Evolutionary conservation across 345 rosid genomes (phyloP).

Genomic region (Citrus sp.): DNA sequence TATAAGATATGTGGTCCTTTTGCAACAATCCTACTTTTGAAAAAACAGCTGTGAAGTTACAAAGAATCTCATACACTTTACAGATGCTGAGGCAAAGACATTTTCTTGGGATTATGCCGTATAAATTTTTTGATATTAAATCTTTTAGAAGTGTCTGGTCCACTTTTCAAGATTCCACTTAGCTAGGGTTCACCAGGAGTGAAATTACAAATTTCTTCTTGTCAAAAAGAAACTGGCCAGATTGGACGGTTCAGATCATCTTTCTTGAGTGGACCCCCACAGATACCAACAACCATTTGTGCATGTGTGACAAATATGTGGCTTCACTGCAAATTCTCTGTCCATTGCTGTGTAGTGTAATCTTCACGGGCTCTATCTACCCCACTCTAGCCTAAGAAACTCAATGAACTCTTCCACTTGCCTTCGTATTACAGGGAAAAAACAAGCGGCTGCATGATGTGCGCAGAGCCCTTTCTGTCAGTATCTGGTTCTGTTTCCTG

Average conservation of each 20-base stretch:
- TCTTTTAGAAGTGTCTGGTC: neutral
- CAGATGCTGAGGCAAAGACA: neutral
- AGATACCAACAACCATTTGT: constrained; percentile 1
- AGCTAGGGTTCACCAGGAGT: neutral
- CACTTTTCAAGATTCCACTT: neutral
- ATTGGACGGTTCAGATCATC: constrained; percentile 12
- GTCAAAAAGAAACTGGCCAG: neutral
- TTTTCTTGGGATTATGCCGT: neutral
- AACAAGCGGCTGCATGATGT: constrained; percentile 9
- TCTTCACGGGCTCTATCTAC: constrained; percentile 23
- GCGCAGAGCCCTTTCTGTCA: constrained; percentile 29
- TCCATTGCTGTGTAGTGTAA: neutral
- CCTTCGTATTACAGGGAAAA: constrained; percentile 21
- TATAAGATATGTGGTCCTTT: neutral
- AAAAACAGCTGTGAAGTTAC: neutral
- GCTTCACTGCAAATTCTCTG: constrained; percentile 14
- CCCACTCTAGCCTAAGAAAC: neutral
- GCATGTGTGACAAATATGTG: constrained; percentile 31
- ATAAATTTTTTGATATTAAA: neutral
- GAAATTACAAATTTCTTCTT: neutral
- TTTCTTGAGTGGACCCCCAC: neutral
- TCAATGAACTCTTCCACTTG: constrained; percentile 26
- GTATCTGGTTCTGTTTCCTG: constrained; percentile 13
- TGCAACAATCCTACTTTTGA: neutral
- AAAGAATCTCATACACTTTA: neutral